Base-by-base conservation (phyloP, 176 grass and related monocot genomes). In the Phoenix roebelenii region DNA sequence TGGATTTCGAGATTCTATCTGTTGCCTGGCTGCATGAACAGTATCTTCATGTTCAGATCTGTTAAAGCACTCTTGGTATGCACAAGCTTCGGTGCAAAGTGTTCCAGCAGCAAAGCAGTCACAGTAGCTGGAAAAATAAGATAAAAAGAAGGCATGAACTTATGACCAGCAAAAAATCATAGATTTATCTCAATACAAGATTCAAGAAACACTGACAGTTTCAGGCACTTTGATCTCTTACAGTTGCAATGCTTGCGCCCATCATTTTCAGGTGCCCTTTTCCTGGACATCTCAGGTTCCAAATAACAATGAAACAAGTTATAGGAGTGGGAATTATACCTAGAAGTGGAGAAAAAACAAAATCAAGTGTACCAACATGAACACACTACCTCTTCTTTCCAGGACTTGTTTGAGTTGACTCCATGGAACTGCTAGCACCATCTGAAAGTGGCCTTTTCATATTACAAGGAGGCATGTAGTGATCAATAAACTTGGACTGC, bases 1-100 rank as follows among this genome's bases (percentile, higher is more conserved):
- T 63, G 75, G 75, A 55, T 78, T 78, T 69, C 75, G 28, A 25
- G 75, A 69, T 3, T 78, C 75, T 50, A 78, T 78, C 23, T 78
- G 63, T 20, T 78, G 32, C 29, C 58, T 69, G 1, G 57, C 22
- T 64, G 71, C 66, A 57, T 12, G 58, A 16, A 78, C 58, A 23
- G 50, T 53, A 50, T 78, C 75, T 53, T 70, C 66, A 63, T 55
- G 50, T 39, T 73, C 70, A 54, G 70, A 16, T 55, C 28, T 73
- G 18, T 73, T 73, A 15, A 22, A 16, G 23, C 51, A 63, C 25
- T 77, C 64, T 19, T 61, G 74, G 59, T 65, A 77, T 17, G 63
- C 74, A 60, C 74, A 77, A 35, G 25, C 51, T 60, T 77, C 56
- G 23, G 55, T 49, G 25, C 74, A 77, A 17, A 67, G 60, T 53